These are phyloP conservation scores for Ustilago trichophora DNA, from an alignment of 1,284 basidiomycete genomes.

Conservation along the genomic window DNA sequence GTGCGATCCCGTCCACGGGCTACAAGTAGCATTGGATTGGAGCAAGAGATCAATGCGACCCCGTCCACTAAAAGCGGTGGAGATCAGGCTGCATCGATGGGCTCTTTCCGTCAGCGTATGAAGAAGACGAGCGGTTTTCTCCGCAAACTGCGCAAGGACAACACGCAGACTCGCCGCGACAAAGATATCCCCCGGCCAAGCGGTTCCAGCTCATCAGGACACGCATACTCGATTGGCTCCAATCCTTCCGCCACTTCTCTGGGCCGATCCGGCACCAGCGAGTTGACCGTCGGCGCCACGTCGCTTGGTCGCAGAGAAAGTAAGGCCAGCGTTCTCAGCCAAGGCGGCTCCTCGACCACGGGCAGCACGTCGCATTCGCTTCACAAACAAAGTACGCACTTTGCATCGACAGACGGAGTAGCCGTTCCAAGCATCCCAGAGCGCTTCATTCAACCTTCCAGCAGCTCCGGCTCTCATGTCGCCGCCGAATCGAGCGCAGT, in stretches of 20 bases:
- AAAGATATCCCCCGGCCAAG: slow-evolving; percentile 5
- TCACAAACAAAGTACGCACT: slow-evolving; percentile 12
- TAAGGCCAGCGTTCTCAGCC: slow-evolving; percentile 22
- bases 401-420: slow-evolving; percentile 19
- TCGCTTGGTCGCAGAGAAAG: slow-evolving; percentile 21
- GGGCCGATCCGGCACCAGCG: slow-evolving; percentile 6
- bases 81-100: slow-evolving; percentile 10
- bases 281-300: not conserved
- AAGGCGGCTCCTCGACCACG: slow-evolving; percentile 11
- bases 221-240: slow-evolving; percentile 20
- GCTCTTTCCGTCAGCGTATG: slow-evolving; percentile 52
- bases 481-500: not conserved
- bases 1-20: slow-evolving; percentile 15
- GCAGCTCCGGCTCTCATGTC: slow-evolving; percentile 5
- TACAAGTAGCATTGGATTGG: slow-evolving; percentile 35
- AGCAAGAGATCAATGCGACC: slow-evolving; percentile 27
- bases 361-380: slow-evolving; percentile 17
- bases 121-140: slow-evolving; percentile 63
- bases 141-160: slow-evolving; percentile 42
- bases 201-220: not conserved
- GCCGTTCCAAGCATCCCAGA: slow-evolving; percentile 38
- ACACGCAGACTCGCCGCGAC: slow-evolving; percentile 8
- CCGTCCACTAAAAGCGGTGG: not conserved
- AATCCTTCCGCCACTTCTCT: slow-evolving; percentile 29
- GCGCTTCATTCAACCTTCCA: slow-evolving; percentile 27